Evolutionary conservation across 2,329 filamentous ascomycete species (phyloP), one percentile per base, ranked within the genome.

Genomic region (Pestalotiopsis sp.): DNA sequence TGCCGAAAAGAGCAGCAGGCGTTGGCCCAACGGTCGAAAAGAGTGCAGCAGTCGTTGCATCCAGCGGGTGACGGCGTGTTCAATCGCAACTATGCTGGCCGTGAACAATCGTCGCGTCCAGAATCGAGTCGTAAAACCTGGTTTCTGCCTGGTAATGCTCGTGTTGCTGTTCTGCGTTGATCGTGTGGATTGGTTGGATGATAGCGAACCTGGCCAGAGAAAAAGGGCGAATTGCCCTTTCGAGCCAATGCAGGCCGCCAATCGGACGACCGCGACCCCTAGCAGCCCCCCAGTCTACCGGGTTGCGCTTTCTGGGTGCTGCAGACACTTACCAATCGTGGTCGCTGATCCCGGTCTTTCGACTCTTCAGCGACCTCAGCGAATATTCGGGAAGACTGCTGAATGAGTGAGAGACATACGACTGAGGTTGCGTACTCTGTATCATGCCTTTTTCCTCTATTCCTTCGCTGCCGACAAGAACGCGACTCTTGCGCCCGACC

Each of bases 221-320:
- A 20, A 52, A 52, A 52, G 23, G 17, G 41, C 41, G 41, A 57
- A 57, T 55, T 65, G 63, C 63, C 63, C 31, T 55, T 55, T 65
- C 23, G 13, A 38, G 63, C 25, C 25, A 36, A 20, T 65, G 49
- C 25, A 65, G 64, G 45, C 52, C 64, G 45, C 64, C 64, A 65
- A 65, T 65, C 45, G 57, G 49, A 25, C 14, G 41, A 14, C 64
- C n/a, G 31, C 31, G 31, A 36, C 31, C 31, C 31, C 31, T 36
- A 36, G 31, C 31, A 36, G 4, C 25, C 13, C 38, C 61, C 61
- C 38, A 39, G n/a, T 62, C n/a, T 62, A 52, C 59, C 17, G 31
- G 59, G 59, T 62, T 36, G 17, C 17, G 59, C 31, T 36, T 36
- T 36, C 7, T 36, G 31, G 31, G 31, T 36, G 7, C 59, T 62